Conservation (phyloP, 2,329 filamentous ascomycete species). For the Pseudogymnoascus sp. region DNA sequence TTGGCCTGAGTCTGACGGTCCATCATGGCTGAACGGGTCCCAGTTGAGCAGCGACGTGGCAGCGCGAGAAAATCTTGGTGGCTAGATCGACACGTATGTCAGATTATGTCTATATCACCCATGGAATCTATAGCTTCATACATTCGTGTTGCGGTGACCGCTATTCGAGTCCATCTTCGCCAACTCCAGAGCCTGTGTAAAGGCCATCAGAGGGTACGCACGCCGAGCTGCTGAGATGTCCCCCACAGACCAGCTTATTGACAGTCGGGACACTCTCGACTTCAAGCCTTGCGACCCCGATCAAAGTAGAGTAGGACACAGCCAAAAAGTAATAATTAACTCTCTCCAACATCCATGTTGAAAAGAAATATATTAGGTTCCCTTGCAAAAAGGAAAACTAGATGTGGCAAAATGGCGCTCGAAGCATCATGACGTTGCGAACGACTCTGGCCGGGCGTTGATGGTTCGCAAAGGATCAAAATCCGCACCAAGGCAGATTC, state of each 20-base stretch:
- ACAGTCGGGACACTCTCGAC: neutral
- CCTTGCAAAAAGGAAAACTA: slow-evolving; percentile 8
- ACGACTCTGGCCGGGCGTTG: neutral
- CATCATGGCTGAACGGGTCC: neutral
- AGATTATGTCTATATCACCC: neutral
- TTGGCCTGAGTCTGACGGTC: neutral
- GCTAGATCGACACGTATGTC: neutral
- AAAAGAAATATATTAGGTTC: neutral
- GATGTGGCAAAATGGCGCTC: neutral
- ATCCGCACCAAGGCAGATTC: neutral
- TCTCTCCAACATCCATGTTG: neutral
- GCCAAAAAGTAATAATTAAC: slow-evolving; percentile 2
- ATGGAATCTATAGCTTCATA: neutral
- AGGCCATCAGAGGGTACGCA: neutral
- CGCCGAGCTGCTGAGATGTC: neutral
- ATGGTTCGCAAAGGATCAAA: neutral
- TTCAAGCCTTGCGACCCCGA: neutral
- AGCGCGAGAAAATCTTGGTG: neutral
- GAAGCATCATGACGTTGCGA: slow-evolving; percentile 7
- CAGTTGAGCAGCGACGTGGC: neutral
- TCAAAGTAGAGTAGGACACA: neutral
- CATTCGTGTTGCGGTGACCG: slow-evolving; percentile 4
- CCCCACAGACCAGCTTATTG: neutral
- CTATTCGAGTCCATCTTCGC: neutral
- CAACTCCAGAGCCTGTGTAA: neutral